Evolutionary conservation across 2,329 filamentous ascomycete genomes (phyloP).

Genomic region (Xylariales sp.): DNA sequence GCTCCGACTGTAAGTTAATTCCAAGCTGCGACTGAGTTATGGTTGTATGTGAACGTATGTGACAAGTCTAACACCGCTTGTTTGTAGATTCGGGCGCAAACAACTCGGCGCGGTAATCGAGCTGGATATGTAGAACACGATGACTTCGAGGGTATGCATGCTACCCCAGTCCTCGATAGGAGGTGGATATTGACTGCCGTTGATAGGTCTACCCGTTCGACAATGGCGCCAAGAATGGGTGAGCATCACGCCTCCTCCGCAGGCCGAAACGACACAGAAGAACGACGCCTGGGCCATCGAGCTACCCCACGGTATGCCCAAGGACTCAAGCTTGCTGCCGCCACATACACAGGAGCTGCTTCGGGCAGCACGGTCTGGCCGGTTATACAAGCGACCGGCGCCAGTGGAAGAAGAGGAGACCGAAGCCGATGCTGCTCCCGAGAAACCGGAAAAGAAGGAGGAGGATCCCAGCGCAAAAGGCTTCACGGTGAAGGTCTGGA

Average conservation of each 20-base stretch:
- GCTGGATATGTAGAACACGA: conserved; percentile 55
- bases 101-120: conserved; percentile 53
- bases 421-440: conserved; percentile 42
- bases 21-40: not conserved
- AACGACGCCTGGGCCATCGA: conserved; percentile 71
- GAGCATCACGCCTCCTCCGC: conserved; percentile 60
- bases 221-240: conserved; percentile 79
- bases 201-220: conserved; percentile 73
- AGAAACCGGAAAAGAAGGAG: conserved; percentile 58
- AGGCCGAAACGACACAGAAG: conserved; percentile 57
- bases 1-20: conserved; percentile 4
- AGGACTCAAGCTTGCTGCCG: conserved; percentile 72
- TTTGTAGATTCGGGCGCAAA: conserved; percentile 24
- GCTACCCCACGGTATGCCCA: conserved; percentile 75
- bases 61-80: not conserved
- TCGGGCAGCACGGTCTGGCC: conserved; percentile 72
- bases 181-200: too few relatives aligned
- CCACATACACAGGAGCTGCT: conserved; percentile 79
- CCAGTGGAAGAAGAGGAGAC: conserved; percentile 56
- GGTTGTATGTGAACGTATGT: not conserved
- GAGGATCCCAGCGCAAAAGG: conserved; percentile 52
- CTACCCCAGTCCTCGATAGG: too few relatives aligned
- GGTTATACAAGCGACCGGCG: conserved; percentile 67
- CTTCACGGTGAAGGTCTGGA: conserved; percentile 56
- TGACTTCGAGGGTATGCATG: conserved; percentile 53